phyloP scores from a whole-genome alignment of 768 basidiomycete genomes.

The Pleurotus salmoneostramineus region DNA sequence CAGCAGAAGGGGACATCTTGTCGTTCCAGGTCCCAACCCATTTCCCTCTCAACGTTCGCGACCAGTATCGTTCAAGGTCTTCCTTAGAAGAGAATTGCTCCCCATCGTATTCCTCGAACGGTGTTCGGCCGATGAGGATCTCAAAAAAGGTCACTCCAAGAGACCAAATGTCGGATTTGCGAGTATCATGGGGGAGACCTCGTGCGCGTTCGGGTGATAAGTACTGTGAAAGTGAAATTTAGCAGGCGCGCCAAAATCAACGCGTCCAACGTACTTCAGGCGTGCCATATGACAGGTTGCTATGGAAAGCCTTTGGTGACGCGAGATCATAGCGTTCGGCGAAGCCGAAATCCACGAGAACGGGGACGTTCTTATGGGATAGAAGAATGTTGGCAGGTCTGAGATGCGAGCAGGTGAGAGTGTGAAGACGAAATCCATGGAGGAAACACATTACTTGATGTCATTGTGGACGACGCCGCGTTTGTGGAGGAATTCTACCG shows the following conservation, averaged over 20 bases:
- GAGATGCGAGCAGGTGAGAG: conserved; percentile 5
- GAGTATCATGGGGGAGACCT: conserved; percentile 88
- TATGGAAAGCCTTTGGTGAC: conserved; percentile 68
- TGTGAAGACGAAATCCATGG: conserved; percentile 3
- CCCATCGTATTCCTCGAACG: conserved; percentile 80
- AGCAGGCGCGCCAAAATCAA: background rate
- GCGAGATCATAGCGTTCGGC: conserved; percentile 78
- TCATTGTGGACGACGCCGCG: conserved; percentile 90
- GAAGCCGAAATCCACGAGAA: conserved; percentile 96
- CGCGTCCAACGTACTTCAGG: conserved; percentile 60
- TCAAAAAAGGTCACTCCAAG: conserved; percentile 92
- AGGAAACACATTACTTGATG: conserved; percentile 62
- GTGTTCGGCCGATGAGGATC: conserved; percentile 87
- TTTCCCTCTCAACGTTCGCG: conserved; percentile 78
- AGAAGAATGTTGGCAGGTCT: conserved; percentile 94
- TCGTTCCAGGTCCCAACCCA: conserved; percentile 82
- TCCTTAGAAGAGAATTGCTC: conserved; percentile 78
- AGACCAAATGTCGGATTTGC: conserved; percentile 87
- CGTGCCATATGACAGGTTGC: conserved; percentile 85
- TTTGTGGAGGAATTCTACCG: conserved; percentile 78
- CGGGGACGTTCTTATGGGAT: conserved; percentile 70
- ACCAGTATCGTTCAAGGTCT: conserved; percentile 84
- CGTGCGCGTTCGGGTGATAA: conserved; percentile 89
- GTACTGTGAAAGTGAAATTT: conserved; percentile 50
- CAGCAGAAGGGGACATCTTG: conserved; percentile 55